Base-by-base conservation (phyloP, 2,329 filamentous ascomycete genomes). In the Hymenoscyphus occultus region DNA sequence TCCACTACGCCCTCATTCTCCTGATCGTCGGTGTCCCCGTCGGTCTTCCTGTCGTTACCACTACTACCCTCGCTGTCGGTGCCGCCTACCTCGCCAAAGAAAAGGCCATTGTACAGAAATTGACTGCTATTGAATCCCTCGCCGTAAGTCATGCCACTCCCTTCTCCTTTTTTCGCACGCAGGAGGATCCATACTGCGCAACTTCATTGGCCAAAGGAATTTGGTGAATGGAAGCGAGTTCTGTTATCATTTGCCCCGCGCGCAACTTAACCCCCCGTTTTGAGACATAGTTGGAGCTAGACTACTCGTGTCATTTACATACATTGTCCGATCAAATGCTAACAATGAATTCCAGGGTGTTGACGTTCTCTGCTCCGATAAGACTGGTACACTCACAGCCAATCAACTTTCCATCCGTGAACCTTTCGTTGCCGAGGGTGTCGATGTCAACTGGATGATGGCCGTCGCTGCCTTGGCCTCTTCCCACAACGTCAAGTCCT, bases 401-500 rank as follows among this genome's bases (percentile, higher is more conserved):
- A 90, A 90, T 78, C 89, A 92, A 81, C 83, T 92, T 62, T 89
- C 85, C 74, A 90, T 92, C 74, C 88, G 89, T 76, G 90, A 92
- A 75, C 90, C 90, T 22, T 92, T 88, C 78, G 88, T 91, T 65
- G 86, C 88, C 67, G 89, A 91, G 77, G 90, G 89, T 72, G 86
- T 90, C 75, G 89, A 91, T 78, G 86, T 91, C 77, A 90, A 92
- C 82, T 92, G 89, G 89, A 91, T 92, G 89, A 91, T 92, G 89
- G 89, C 89, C 69, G 89, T 90, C 67, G 89, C 90, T 66, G 89
- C 89, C 67, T 84, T 92, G 64, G 90, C 89, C 65, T 91, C 89
- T 61, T 91, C 89, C 68, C 89, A 92, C 82, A 92, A 91, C 80
- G 83, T 91, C 80, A 90, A 90, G 80, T 90, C 89, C 67, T 84